phyloP scores from a whole-genome alignment of 1,284 basidiomycete species.

The Cutaneotrichosporon dermatis region DNA sequence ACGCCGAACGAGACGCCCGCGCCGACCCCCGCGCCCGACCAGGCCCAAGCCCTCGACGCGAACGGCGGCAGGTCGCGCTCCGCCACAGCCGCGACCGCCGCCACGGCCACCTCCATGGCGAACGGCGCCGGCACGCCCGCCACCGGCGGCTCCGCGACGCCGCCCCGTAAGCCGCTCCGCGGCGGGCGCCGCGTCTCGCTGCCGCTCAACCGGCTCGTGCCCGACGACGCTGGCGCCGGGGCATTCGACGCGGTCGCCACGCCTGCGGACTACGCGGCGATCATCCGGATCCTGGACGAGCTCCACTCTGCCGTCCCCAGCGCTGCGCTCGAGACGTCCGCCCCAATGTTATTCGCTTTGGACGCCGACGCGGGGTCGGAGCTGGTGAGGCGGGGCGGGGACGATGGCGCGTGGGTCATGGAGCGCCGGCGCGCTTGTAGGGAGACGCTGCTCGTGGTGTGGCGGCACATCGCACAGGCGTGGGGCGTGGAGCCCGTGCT shows the following conservation, averaged over 20 bases:
- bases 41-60: background rate
- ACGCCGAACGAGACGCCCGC: slow-evolving; percentile 21
- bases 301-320: slow-evolving; percentile 67
- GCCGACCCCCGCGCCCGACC: too few relatives aligned
- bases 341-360: slow-evolving; percentile 80
- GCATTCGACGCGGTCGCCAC: slow-evolving; percentile 50
- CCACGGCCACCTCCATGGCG: background rate
- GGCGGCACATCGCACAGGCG: slow-evolving; percentile 63
- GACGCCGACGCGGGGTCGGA: slow-evolving; percentile 56
- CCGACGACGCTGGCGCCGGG: slow-evolving; percentile 28
- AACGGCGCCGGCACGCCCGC: background rate
- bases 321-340: slow-evolving; percentile 66
- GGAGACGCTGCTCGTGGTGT: slow-evolving; percentile 62
- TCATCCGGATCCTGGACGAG: slow-evolving; percentile 64
- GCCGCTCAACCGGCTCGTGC: slow-evolving; percentile 54
- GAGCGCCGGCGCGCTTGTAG: slow-evolving; percentile 58
- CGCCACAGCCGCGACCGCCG: slow-evolving; percentile 19
- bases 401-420: slow-evolving; percentile 31
- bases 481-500: slow-evolving; percentile 64
- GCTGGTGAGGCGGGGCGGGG: slow-evolving; percentile 47
- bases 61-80: background rate
- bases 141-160: background rate
- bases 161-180: slow-evolving; percentile 21
- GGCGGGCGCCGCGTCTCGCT: slow-evolving; percentile 42
- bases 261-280: slow-evolving; percentile 70